Evolutionary conservation across 192 early-diverging fungal species (phyloP).

Genomic region (Rhizoclosmatium globosum): DNA sequence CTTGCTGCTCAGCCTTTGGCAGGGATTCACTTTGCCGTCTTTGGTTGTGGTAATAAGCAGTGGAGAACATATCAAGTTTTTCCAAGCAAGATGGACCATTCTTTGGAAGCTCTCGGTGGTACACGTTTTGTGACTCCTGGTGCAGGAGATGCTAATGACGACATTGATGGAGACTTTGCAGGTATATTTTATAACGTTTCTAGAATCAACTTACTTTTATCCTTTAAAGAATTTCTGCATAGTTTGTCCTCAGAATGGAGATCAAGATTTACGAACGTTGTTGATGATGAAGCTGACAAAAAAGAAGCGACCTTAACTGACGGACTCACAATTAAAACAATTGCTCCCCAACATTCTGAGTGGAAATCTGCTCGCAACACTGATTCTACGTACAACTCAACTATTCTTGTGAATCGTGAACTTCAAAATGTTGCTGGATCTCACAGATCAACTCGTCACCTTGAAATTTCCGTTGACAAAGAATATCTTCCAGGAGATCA

Average conservation of each 20-base stretch:
- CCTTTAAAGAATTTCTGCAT: constrained; percentile 15
- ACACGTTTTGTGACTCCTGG: constrained; percentile 50
- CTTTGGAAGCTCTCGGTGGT: constrained; percentile 59
- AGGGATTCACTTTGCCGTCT: constrained; percentile 58
- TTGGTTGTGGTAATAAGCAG: constrained; percentile 68
- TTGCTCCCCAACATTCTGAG: neutral
- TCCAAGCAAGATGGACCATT: constrained; percentile 52
- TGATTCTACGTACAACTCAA: constrained; percentile 32
- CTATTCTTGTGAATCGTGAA: constrained; percentile 48
- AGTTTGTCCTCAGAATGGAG: neutral
- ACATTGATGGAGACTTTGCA: constrained; percentile 41
- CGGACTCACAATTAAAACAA: neutral
- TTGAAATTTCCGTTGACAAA: constrained; percentile 43
- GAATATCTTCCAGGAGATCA: constrained; percentile 61
- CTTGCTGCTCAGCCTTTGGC: constrained; percentile 33
- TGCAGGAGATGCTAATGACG: constrained; percentile 54
- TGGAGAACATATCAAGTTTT: constrained; percentile 69
- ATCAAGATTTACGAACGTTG: neutral
- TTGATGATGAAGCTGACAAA: neutral
- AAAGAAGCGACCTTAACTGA: constrained; percentile 10
- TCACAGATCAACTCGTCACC: constrained; percentile 54
- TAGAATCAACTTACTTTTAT: neutral
- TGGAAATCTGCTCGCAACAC: constrained; percentile 11
- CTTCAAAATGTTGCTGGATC: constrained; percentile 47
- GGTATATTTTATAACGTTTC: constrained; percentile 12